Evolutionary conservation across 2,329 filamentous ascomycete genomes (phyloP).

Genomic region (Lasiodiplodia theobromae): DNA sequence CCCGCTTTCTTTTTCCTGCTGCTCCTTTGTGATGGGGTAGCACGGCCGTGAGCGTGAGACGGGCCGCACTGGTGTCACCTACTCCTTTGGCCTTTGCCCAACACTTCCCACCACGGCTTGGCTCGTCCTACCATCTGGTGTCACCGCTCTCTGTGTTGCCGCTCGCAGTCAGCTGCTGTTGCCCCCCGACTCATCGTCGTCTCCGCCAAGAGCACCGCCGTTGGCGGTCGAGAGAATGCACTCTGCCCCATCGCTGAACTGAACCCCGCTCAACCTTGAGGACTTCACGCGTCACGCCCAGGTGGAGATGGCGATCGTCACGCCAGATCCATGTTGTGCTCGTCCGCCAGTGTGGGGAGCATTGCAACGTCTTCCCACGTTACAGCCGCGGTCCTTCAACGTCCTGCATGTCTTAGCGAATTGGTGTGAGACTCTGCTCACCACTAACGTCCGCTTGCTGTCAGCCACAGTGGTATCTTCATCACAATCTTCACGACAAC

Average conservation of each 20-base stretch:
- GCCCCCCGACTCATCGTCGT: background rate
- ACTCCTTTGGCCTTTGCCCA: background rate
- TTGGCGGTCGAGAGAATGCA: no score
- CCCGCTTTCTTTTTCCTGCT: constrained; percentile 1
- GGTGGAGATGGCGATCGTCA: constrained; percentile 17
- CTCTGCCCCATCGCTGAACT: background rate
- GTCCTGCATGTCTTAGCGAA: constrained; percentile 22
- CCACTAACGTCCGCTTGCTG: background rate
- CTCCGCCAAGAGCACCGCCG: background rate
- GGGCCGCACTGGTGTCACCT: constrained; percentile 19
- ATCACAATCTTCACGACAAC: constrained; percentile 4
- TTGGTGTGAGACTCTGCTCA: background rate
- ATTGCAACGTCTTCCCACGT: constrained; percentile 3
- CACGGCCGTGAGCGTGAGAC: constrained; percentile 13
- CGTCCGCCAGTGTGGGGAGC: constrained; percentile 7
- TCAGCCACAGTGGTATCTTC: constrained; percentile 16
- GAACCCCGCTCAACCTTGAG: no score
- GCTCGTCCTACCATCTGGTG: background rate
- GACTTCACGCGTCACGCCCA: background rate
- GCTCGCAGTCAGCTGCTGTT: constrained; percentile 2
- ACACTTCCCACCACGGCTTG: background rate
- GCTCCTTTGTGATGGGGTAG: constrained; percentile 23
- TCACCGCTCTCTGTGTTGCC: background rate
- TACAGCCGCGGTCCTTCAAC: constrained; percentile 10
- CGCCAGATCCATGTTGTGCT: constrained; percentile 2